Percentiles rank a stretch among this genome's conserved stretches.
Conservation (phyloP, 306 rosid genomes). For the Canavalia ensiformis region DNA sequence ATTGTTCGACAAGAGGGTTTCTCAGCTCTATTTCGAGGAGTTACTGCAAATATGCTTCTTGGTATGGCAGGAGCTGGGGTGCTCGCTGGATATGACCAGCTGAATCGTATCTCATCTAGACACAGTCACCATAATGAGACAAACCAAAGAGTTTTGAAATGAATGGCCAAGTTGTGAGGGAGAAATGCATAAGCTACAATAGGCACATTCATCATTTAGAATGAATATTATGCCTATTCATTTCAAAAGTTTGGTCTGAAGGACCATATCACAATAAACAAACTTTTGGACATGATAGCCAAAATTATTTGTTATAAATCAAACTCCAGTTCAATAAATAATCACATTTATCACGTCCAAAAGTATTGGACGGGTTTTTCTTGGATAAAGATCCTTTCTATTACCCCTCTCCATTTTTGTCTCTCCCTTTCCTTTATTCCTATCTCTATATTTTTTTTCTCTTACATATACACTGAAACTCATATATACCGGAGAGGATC, state of each 20-base stretch:
- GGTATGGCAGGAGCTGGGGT: constrained; percentile 99
- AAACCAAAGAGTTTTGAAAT: constrained; percentile 60
- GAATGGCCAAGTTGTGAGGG: constrained; percentile 37
- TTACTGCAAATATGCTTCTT: constrained; percentile 89
- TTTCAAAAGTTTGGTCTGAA: constrained; percentile 33
- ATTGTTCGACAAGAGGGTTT: constrained; percentile 82
- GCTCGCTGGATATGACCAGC: constrained; percentile 89
- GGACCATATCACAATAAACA: constrained; percentile 33
- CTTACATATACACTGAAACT: too few species aligned
- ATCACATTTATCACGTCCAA: constrained; percentile 16
- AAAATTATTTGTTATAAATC: constrained; percentile 16
- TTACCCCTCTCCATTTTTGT: too few species aligned
- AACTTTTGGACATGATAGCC: constrained; percentile 35
- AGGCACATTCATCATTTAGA: constrained; percentile 12
- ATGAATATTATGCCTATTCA: constrained; percentile 33
- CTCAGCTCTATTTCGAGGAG: constrained; percentile 82
- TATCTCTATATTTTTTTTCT: too few species aligned
- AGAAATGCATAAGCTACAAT: constrained; percentile 26
- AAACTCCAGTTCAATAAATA: not conserved
- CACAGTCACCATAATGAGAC: constrained; percentile 51
- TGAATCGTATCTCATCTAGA: constrained; percentile 68
- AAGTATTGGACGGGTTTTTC: not conserved
- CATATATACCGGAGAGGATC: too few species aligned
- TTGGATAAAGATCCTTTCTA: too few species aligned
- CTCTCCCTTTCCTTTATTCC: too few species aligned